phyloP scores from a whole-genome alignment of 805 yeast species.

The Kregervanrija pseudodelftensis region DNA sequence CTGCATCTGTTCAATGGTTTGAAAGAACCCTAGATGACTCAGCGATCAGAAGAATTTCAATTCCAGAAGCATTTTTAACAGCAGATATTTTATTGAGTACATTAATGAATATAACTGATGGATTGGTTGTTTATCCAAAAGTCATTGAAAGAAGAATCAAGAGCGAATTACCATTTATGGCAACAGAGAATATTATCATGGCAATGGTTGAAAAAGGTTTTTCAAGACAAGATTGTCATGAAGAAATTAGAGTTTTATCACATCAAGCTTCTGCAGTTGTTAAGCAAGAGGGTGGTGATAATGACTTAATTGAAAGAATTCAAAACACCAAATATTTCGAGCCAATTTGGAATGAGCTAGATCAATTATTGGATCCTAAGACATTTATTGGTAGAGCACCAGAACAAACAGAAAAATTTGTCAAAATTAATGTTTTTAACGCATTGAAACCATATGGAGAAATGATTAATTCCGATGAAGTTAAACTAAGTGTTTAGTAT shows the following conservation, averaged over 20 bases:
- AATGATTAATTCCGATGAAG: conserved; percentile 56
- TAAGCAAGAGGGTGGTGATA: conserved; percentile 97
- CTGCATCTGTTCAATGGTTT: conserved; percentile 98
- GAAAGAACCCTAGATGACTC: conserved; percentile 98
- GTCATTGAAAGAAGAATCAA: conserved; percentile 94
- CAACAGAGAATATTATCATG: conserved; percentile 98
- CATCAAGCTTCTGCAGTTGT: conserved; percentile 98
- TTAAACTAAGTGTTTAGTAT: conserved; percentile 67
- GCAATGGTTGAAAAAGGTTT: conserved; percentile 99
- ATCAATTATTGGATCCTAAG: conserved; percentile 73
- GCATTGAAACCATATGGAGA: conserved; percentile 68
- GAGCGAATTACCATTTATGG: conserved; percentile 98
- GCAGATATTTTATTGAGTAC: conserved; percentile 91
- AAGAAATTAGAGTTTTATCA: conserved; percentile 90
- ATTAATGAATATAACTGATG: conserved; percentile 84
- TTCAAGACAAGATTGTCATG: conserved; percentile 97
- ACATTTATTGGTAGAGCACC: conserved; percentile 99
- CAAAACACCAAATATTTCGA: conserved; percentile 69
- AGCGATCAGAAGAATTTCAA: conserved; percentile 93
- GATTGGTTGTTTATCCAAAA: conserved; percentile 96
- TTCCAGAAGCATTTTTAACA: conserved; percentile 94
- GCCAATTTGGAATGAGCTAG: conserved; percentile 86
- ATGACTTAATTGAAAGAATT: conserved; percentile 88
- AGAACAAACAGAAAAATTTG: conserved; percentile 91
- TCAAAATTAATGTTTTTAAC: conserved; percentile 71